A percentile compares a stretch with the other conserved stretches of the same genome.
phyloP scores from a whole-genome alignment of 805 yeast genomes.

The Pichia paraexigua region DNA sequence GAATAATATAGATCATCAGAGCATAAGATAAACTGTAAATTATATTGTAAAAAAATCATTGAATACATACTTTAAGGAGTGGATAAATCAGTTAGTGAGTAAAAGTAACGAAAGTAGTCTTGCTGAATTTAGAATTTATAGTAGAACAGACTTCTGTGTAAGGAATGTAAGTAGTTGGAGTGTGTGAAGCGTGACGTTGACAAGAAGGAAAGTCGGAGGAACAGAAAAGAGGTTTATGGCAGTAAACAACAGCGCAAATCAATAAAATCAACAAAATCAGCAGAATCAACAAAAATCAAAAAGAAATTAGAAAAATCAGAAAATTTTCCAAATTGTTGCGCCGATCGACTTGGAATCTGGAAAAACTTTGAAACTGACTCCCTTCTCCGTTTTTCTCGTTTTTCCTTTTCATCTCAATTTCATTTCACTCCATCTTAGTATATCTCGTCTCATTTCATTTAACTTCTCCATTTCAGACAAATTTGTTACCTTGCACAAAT shows the following conservation, averaged over 20 bases:
- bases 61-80: background rate
- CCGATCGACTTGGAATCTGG: background rate
- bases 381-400: background rate
- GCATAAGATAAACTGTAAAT: background rate
- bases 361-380: background rate
- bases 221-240: background rate
- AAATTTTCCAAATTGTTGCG: background rate
- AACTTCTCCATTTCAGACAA: background rate
- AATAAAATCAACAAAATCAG: too few relatives aligned
- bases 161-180: constrained; percentile 27
- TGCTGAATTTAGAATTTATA: background rate
- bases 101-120: background rate
- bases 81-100: background rate
- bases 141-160: constrained; percentile 2
- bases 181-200: constrained; percentile 15
- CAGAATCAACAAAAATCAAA: too few relatives aligned
- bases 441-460: background rate
- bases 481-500: background rate
- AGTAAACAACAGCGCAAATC: background rate
- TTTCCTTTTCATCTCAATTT: background rate
- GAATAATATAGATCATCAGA: background rate
- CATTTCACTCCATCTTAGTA: background rate
- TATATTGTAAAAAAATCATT: too few relatives aligned
- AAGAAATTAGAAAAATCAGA: too few relatives aligned
- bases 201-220: background rate